A percentile compares a stretch with the other conserved stretches of the same genome.
phyloP scores from a whole-genome alignment of 1,284 basidiomycete species.

The Rhodotorula mucilaginosa region DNA sequence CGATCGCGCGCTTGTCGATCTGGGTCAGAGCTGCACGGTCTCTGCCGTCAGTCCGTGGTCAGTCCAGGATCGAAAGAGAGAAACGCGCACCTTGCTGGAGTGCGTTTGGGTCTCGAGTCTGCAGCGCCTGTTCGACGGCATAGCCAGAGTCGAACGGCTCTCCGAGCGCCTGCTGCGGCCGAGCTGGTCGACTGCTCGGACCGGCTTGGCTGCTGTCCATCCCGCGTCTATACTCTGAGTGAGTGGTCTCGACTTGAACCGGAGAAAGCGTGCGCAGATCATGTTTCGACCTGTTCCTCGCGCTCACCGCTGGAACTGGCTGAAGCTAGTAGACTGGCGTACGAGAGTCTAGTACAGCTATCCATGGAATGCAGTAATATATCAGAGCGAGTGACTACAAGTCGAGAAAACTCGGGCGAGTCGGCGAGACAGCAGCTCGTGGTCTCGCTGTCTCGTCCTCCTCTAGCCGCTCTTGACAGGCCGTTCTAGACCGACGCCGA shows the following conservation, averaged over 20 bases:
- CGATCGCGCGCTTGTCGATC: constrained; percentile 31
- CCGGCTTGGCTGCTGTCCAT: background rate
- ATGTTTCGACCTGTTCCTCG: no score
- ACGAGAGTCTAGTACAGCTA: no score
- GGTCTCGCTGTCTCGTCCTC: background rate
- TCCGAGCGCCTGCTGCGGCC: constrained; percentile 6
- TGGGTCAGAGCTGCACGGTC: constrained; percentile 19
- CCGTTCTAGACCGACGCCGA: no score
- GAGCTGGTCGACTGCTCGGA: background rate
- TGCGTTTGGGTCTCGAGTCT: constrained; percentile 20
- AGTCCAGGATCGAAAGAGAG: background rate
- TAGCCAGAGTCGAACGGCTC: constrained; percentile 23
- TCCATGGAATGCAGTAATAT: no score
- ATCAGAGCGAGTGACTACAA: no score
- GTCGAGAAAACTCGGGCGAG: background rate
- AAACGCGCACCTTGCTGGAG: constrained; percentile 18
- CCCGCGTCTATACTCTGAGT: no score
- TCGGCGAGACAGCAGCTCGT: no score
- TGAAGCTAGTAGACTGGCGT: no score
- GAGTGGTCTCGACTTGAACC: no score
- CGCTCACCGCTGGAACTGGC: no score
- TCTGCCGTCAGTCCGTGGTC: no score
- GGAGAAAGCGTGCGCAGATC: no score
- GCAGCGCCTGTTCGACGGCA: constrained; percentile 24
- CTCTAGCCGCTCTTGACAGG: background rate